Conservation (phyloP, 345 rosid genomes). For the Salix caprea region DNA sequence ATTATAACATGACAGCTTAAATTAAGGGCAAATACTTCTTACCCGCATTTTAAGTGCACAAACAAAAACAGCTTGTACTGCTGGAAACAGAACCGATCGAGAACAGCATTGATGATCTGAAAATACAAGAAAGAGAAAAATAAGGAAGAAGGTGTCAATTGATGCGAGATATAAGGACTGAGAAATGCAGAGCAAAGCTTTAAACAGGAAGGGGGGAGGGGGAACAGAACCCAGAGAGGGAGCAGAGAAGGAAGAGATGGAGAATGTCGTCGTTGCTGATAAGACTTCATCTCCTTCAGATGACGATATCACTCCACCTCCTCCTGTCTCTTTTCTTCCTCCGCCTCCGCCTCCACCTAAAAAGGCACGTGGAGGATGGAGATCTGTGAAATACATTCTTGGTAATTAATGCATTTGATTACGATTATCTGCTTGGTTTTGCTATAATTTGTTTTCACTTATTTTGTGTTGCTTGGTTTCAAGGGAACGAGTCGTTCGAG, state of each 20-base stretch:
- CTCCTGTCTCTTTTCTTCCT: neutral
- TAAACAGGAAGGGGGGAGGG: neutral
- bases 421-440: neutral
- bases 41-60: neutral
- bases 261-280: neutral
- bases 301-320: neutral
- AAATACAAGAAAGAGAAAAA: neutral
- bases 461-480: neutral
- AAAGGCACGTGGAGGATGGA: conserved; percentile 40
- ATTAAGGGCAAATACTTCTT: neutral
- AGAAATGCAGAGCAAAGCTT: neutral
- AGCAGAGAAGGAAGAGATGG: neutral
- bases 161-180: neutral
- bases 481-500: conserved; percentile 72
- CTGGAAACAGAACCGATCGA: neutral
- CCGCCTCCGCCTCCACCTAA: neutral
- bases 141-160: neutral
- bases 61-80: neutral
- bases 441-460: neutral
- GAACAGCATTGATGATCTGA: neutral
- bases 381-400: conserved; percentile 35
- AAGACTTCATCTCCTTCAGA: neutral
- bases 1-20: neutral
- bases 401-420: conserved; percentile 18
- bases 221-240: neutral